Evolutionary conservation across 164 flowering plant genomes (phyloP), one percentile per base, ranked within the genome.

Genomic region (Paratinospora sagittata): DNA sequence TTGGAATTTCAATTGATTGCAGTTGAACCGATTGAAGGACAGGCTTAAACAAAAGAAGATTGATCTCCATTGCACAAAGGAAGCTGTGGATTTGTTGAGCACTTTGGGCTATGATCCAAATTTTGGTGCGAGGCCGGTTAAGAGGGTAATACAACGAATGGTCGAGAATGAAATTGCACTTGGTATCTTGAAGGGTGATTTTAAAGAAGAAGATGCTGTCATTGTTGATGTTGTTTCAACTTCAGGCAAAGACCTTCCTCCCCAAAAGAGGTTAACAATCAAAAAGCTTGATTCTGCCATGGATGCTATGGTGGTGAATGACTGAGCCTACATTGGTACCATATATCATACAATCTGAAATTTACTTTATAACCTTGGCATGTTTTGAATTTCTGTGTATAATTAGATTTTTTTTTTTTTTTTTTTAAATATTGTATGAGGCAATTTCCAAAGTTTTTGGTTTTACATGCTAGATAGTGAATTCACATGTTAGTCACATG

Each of bases 71-170:
- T 89, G 82, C 86, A 88, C 97, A 3, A 70, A 78, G 60, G 90
- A 81, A 66, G 98, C 97, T 11, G 80, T 89, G 41, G 79, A 86
- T 3, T 80, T 89, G 12, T 79, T 94, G 36, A 87, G 86, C 4
- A 77, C 72, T 5, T 70, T 89, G 77, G 98, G 97, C 0, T 92
- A 85, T 63, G 97, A 94, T 67, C 98, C 98, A 0, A 92, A 89
- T 72, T 94, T 78, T 70, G 98, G 97, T 21, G 98, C 97, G 0
- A 81, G 98, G 74, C 98, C 97, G 0, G 98, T 92, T 36, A 94
- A 94, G 84, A 83, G 98, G 58, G 97, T 90, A 41, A 94, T 92
- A 71, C 97, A 90, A 63, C 90, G 90, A 69, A 70, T 90, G 90
- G 90, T 92, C 27, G 97, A 94, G 78, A 94, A 94, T 70, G 91